These are phyloP conservation scores for Melanomma pulvis-pyrius DNA, from an alignment of 495 filamentous ascomycete species.

Conservation along the genomic window DNA sequence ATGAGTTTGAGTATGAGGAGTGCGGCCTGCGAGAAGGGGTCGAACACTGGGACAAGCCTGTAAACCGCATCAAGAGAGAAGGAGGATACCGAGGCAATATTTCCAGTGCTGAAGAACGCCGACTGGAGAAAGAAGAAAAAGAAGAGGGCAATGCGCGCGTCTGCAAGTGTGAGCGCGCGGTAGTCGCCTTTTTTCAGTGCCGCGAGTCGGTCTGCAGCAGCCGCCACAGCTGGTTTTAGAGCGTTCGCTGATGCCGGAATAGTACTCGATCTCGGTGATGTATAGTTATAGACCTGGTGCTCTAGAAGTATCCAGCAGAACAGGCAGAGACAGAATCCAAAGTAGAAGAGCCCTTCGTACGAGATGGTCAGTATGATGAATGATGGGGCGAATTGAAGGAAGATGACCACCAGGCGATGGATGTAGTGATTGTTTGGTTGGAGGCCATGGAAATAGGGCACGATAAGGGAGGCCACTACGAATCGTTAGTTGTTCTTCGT, in stretches of 20 bases:
- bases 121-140: conserved; percentile 94
- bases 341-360: conserved; percentile 96
- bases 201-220: conserved; percentile 5
- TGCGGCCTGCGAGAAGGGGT: conserved; percentile 88
- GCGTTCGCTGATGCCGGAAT: conserved; percentile 12
- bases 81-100: conserved; percentile 90
- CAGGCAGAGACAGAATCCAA: conserved; percentile 80
- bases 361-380: conserved; percentile 98
- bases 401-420: conserved; percentile 85
- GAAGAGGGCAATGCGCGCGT: conserved; percentile 86
- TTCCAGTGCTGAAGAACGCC: conserved; percentile 96
- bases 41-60: conserved; percentile 91
- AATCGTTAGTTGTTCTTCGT: conserved; percentile 12
- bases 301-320: conserved; percentile 91
- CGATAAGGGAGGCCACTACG: conserved; percentile 70
- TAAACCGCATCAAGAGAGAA: conserved; percentile 91
- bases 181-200: conserved; percentile 47
- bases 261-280: conserved; percentile 24
- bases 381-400: conserved; percentile 88
- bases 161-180: conserved; percentile 74
- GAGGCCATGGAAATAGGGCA: conserved; percentile 80
- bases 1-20: conserved; percentile 87
- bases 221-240: neutral
- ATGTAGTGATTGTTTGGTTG: conserved; percentile 87
- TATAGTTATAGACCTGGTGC: conserved; percentile 69